Conservation (phyloP, 2,329 filamentous ascomycete species). For the Dothistroma septosporum region DNA sequence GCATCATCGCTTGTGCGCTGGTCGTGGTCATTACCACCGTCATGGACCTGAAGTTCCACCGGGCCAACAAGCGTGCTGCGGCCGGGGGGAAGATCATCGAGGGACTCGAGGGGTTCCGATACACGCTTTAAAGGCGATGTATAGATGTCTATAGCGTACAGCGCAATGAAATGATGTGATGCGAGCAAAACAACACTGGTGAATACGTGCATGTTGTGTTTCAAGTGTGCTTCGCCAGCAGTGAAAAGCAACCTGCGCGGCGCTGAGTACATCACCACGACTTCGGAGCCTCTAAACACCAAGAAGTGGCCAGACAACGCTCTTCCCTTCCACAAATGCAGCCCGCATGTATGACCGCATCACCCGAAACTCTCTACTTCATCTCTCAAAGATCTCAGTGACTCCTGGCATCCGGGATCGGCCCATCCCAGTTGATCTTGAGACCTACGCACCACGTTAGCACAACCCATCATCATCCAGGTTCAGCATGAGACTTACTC, state of each 20-base stretch:
- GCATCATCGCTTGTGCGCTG: constrained; percentile 28
- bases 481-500: constrained; percentile 34
- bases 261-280: no score
- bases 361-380: not conserved
- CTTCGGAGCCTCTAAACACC: no score
- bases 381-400: not conserved
- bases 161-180: constrained; percentile 1
- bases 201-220: no score
- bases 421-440: constrained; percentile 33
- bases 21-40: constrained; percentile 31
- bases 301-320: no score
- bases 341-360: not conserved
- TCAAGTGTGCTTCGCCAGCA: no score
- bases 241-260: no score
- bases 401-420: constrained; percentile 14
- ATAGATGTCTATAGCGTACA: constrained; percentile 20
- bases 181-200: not conserved
- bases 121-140: constrained; percentile 21
- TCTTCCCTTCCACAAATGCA: no score
- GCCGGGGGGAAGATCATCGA: constrained; percentile 36
- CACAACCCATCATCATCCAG: not conserved
- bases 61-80: constrained; percentile 35
- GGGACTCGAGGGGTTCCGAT: constrained; percentile 34
- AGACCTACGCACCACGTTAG: constrained; percentile 26
- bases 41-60: constrained; percentile 32